A percentile compares a stretch with the other conserved stretches of the same genome.
Conservation (phyloP, 768 basidiomycete genomes). For the Macrolepiota albuminosa region DNA sequence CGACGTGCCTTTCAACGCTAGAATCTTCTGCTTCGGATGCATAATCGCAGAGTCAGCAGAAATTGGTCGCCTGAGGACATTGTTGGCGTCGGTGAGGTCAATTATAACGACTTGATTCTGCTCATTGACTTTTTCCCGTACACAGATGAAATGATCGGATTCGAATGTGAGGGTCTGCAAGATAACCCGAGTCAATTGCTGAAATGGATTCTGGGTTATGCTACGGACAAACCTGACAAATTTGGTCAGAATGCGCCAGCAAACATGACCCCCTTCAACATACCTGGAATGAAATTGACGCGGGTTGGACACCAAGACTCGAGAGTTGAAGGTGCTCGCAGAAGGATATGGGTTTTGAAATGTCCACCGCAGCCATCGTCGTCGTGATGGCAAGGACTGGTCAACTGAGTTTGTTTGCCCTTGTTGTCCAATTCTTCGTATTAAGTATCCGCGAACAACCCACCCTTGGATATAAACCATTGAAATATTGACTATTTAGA, state of each 20-base stretch:
- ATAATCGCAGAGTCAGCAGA: conserved; percentile 99
- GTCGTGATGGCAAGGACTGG: conserved; percentile 15
- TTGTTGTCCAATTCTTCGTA: conserved; percentile 3
- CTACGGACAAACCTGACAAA: conserved; percentile 26
- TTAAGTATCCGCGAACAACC: no score
- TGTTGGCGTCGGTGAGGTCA: conserved; percentile 95
- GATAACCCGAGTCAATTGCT: conserved; percentile 2
- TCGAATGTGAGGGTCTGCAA: conserved; percentile 86
- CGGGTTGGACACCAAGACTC: conserved; percentile 92
- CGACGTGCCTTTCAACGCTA: conserved; percentile 85
- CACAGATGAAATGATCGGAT: conserved; percentile 97
- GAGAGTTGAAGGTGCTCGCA: conserved; percentile 93
- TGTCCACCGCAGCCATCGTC: conserved; percentile 43
- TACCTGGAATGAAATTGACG: conserved; percentile 96
- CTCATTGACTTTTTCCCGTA: conserved; percentile 92
- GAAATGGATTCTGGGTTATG: neutral
- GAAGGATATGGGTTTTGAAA: conserved; percentile 79
- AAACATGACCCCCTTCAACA: conserved; percentile 34
- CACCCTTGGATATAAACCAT: no score
- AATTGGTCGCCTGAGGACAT: conserved; percentile 93
- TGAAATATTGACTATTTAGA: no score
- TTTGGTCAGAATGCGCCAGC: conserved; percentile 28
- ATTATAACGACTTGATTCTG: conserved; percentile 99
- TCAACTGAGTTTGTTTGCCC: conserved; percentile 10
- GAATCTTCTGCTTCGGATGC: conserved; percentile 95